A percentile compares a stretch with the other conserved stretches of the same genome.
These are phyloP conservation scores for Psilocybe mexicana DNA, from an alignment of 1,284 basidiomycete species.

Conservation along the genomic window DNA sequence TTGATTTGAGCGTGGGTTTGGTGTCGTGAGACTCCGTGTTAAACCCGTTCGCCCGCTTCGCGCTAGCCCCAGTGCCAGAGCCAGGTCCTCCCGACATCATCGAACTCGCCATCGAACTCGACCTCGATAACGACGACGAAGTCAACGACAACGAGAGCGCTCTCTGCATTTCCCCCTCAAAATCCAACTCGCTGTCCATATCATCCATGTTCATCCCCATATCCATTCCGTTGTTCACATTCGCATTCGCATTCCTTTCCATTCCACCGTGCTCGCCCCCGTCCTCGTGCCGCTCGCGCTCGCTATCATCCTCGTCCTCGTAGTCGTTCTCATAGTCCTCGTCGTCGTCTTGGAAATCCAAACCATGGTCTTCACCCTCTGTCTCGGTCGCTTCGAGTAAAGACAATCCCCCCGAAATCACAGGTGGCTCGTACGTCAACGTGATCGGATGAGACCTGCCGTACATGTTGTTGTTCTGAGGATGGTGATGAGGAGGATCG, in stretches of 20 bases:
- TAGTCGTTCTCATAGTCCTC: neutral
- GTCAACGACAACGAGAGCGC: neutral
- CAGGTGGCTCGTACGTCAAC: conserved; percentile 11
- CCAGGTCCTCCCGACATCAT: neutral
- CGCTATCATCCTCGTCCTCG: neutral
- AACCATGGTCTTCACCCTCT: conserved; percentile 9
- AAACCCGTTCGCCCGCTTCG: neutral
- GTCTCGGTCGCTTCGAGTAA: conserved; percentile 9
- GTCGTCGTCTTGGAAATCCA: conserved; percentile 8
- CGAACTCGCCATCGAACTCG: conserved; percentile 7
- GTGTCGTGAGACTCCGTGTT: neutral
- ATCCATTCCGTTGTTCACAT: too few species aligned
- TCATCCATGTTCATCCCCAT: neutral
- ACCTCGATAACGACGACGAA: conserved; percentile 1
- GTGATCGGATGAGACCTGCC: conserved; percentile 1
- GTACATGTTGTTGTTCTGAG: neutral
- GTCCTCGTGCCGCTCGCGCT: too few species aligned
- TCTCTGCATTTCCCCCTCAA: conserved; percentile 12
- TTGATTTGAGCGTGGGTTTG: neutral
- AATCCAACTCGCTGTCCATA: conserved; percentile 1
- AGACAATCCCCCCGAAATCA: conserved; percentile 3
- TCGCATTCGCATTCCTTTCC: too few species aligned
- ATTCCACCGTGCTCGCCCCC: too few species aligned
- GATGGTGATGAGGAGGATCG: neutral
- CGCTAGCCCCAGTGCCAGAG: neutral